Percentiles rank a stretch among this genome's conserved stretches.
Evolutionary conservation across 345 rosid genomes (phyloP).

Genomic region (Gossypium australe): DNA sequence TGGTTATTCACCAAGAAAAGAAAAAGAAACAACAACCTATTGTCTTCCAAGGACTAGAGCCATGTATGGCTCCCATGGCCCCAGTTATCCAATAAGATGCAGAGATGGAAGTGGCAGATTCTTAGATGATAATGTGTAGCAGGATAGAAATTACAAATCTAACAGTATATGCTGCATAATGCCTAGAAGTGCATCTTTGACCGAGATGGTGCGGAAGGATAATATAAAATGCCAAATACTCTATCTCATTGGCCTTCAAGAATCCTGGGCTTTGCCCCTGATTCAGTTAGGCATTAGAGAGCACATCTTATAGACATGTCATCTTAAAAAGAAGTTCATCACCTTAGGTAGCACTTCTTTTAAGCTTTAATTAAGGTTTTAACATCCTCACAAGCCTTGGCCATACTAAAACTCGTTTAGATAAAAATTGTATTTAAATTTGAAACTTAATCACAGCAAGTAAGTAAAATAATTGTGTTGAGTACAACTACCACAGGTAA

Average conservation of each 20-base stretch:
- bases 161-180: not conserved
- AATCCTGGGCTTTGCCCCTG: not conserved
- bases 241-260: not conserved
- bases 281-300: not conserved
- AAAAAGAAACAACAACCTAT: not conserved
- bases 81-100: conserved; percentile 1
- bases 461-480: conserved; percentile 12
- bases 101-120: not conserved
- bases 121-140: not conserved
- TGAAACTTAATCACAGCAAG: conserved; percentile 1
- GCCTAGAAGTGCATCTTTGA: not conserved
- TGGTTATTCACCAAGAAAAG: not conserved
- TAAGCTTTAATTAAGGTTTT: not conserved
- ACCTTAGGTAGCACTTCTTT: not conserved
- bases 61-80: conserved; percentile 1
- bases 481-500: conserved; percentile 89
- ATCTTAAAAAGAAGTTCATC: conserved; percentile 2
- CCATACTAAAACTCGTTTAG: not conserved
- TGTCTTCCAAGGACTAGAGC: not conserved
- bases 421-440: not conserved
- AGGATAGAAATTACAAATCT: not conserved
- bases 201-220: not conserved
- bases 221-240: not conserved
- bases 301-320: not conserved
- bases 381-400: not conserved